Base-by-base conservation (phyloP, 2,329 filamentous ascomycete genomes). In the Diplocarpon rosae region DNA sequence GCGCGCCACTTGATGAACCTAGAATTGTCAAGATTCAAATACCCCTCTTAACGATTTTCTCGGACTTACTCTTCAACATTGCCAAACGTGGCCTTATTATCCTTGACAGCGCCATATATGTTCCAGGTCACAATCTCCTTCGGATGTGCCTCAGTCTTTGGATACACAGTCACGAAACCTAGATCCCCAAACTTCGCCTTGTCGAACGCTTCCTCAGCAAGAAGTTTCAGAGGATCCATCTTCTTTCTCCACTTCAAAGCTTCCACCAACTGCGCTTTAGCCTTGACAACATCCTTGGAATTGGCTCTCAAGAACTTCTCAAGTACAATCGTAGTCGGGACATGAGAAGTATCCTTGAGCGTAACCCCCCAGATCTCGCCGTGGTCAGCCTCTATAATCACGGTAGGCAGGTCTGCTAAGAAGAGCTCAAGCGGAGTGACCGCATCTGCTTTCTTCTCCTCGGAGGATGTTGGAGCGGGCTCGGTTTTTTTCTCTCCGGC, bases 221-320 rank as follows among this genome's bases (percentile, higher is more conserved):
- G 70, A 43, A 85, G 69, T 35, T 80, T 75, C 9, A 78, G 61
- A 0, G 88, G 87, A 54, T 90, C 73, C 59, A 79, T 79, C 60
- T 81, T 70, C 65, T 83, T 84, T 49, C 90, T 79, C 87, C 89
- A 95, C 54, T 83, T 73, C 34, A 95, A 72, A 1, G 88, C 89
- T 57, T 82, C 79, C 47, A 69, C 71, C 36, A 96, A 76, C 68
- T 95, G 89, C 44, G 81, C 76, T 60, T 81, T 79, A 13, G 89
- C 85, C 60, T 80, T 80, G 42, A 71, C 69, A 6, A 86, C 62
- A 58, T 93, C 80, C 50, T 82, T 80, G 50, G 80, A 78, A 63
- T 95, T 95, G 62, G 89, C 90, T 55, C 89, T 85, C 45, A 96
- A 76, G 67, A 89, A 95, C 69, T 95, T 96, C 62, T 94, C 87